A percentile compares a stretch with the other conserved stretches of the same genome.
Evolutionary conservation across 345 rosid species (phyloP).

Genomic region (Populus davidiana): DNA sequence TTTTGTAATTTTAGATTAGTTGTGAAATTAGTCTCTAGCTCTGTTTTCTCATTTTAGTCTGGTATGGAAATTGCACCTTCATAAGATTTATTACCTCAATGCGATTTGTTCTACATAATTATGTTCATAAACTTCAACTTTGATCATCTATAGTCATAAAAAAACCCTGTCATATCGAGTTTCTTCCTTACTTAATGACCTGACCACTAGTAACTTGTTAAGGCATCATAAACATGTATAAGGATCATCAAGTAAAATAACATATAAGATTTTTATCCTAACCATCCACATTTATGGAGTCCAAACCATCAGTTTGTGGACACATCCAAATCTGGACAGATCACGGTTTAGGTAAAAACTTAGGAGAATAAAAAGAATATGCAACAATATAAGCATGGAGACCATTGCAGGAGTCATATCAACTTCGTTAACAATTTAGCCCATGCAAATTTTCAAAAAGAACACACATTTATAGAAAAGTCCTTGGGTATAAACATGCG

Average conservation of each 20-base stretch:
- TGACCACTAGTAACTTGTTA: not conserved
- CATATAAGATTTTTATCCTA: constrained; percentile 14
- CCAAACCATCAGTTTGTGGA: constrained; percentile 40
- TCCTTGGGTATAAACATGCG: not conserved
- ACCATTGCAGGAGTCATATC: not conserved
- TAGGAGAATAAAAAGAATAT: constrained; percentile 18
- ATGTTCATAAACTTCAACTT: too few species aligned
- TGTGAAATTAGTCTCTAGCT: too few species aligned
- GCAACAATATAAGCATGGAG: not conserved
- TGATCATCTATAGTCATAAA: too few species aligned
- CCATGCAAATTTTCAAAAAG: not conserved
- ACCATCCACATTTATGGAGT: constrained; percentile 98
- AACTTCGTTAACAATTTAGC: not conserved
- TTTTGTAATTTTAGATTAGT: too few species aligned
- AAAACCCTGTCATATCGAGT: too few species aligned
- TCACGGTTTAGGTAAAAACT: constrained; percentile 71
- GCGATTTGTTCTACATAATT: too few species aligned
- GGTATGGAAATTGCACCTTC: too few species aligned
- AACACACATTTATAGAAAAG: not conserved
- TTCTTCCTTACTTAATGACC: too few species aligned
- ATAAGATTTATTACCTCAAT: too few species aligned
- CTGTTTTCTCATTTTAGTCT: too few species aligned
- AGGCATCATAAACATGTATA: not conserved
- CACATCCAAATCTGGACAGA: constrained; percentile 41
- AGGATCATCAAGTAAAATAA: not conserved